Percentiles rank a stretch among this genome's conserved stretches.
These are phyloP conservation scores for Trichoderma polysporum DNA, from an alignment of 2,329 filamentous ascomycete species.

Conservation along the genomic window DNA sequence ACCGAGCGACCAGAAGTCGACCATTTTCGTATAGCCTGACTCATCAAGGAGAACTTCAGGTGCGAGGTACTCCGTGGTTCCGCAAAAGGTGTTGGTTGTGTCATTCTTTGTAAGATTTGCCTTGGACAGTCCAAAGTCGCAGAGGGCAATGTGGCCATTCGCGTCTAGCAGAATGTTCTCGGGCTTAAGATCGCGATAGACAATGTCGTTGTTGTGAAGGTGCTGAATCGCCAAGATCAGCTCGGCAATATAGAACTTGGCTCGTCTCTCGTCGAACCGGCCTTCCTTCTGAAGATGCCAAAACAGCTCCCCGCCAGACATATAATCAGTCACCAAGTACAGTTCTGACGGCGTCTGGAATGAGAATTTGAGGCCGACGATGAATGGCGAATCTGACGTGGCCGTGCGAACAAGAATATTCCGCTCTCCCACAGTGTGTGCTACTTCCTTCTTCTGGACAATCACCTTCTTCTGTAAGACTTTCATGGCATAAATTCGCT, in stretches of 20 bases:
- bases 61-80: slow-evolving; percentile 95
- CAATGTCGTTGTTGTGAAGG: slow-evolving; percentile 94
- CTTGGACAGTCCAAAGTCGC: slow-evolving; percentile 96
- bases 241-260: slow-evolving; percentile 99
- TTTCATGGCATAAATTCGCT: slow-evolving; percentile 98
- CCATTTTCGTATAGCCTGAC: slow-evolving; percentile 98
- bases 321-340: slow-evolving; percentile 98
- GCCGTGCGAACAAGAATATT: slow-evolving; percentile 97
- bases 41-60: slow-evolving; percentile 95
- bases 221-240: slow-evolving; percentile 93
- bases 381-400: slow-evolving; percentile 93
- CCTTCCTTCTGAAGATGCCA: slow-evolving; percentile 99
- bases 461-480: slow-evolving; percentile 99
- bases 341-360: slow-evolving; percentile 97
- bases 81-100: slow-evolving; percentile 98
- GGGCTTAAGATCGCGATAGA: slow-evolving; percentile 95
- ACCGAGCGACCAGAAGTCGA: slow-evolving; percentile 98
- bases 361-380: slow-evolving; percentile 96
- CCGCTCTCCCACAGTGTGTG: slow-evolving; percentile 92
- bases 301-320: slow-evolving; percentile 97
- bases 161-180: slow-evolving; percentile 97
- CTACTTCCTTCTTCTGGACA: slow-evolving; percentile 98
- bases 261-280: slow-evolving; percentile 88
- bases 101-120: slow-evolving; percentile 96
- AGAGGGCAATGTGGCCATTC: slow-evolving; percentile 95